These are phyloP conservation scores for Suillus subalutaceus DNA, from an alignment of 768 basidiomycete species.

Conservation along the genomic window DNA sequence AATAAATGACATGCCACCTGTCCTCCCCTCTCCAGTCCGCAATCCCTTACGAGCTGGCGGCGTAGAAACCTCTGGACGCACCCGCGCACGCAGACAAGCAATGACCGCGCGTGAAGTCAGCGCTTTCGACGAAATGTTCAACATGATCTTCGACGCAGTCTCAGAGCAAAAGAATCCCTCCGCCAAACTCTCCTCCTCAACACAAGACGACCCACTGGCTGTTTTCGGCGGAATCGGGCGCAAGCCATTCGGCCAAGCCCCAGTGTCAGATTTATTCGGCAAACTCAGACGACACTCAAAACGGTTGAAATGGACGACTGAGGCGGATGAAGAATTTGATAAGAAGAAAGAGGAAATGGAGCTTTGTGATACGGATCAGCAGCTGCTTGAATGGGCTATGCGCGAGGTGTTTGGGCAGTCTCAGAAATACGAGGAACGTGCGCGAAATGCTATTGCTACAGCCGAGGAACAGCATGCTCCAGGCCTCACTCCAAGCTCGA, in stretches of 20 bases:
- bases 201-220: neutral
- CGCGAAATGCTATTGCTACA: constrained; percentile 39
- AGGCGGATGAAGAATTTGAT: constrained; percentile 60
- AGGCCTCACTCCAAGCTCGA: neutral
- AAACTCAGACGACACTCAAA: constrained; percentile 57
- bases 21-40: constrained; percentile 22
- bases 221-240: constrained; percentile 16
- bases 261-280: constrained; percentile 53
- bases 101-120: constrained; percentile 70
- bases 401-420: constrained; percentile 69
- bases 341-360: constrained; percentile 75
- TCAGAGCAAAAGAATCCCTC: constrained; percentile 34
- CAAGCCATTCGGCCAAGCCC: constrained; percentile 19
- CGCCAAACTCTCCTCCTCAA: constrained; percentile 12
- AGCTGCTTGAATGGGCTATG: constrained; percentile 75
- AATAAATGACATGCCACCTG: constrained; percentile 37
- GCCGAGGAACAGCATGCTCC: constrained; percentile 12
- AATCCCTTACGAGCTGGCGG: constrained; percentile 18
- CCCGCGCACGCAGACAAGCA: constrained; percentile 46
- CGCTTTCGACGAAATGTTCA: constrained; percentile 75
- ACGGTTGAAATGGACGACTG: constrained; percentile 51
- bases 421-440: constrained; percentile 49
- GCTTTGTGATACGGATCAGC: constrained; percentile 64
- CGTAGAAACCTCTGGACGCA: neutral
- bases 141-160: constrained; percentile 65